Percentiles rank a stretch among this genome's conserved stretches.
These are phyloP conservation scores for Ophiostoma tasmaniense DNA, from an alignment of 2,329 filamentous ascomycete genomes.

Conservation along the genomic window DNA sequence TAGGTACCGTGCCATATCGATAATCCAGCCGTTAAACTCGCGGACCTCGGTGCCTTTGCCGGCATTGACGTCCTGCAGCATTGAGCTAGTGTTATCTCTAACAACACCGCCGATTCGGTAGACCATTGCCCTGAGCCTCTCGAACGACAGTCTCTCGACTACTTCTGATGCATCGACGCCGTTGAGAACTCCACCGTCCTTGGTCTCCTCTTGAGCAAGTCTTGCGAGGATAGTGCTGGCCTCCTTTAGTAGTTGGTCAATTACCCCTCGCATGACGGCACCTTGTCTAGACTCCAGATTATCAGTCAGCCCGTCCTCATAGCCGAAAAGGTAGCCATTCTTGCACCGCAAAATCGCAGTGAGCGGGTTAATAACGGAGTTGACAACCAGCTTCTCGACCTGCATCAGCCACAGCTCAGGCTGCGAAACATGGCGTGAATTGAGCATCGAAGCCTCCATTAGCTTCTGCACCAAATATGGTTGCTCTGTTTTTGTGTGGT, in stretches of 20 bases:
- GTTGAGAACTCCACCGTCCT: conserved; percentile 32
- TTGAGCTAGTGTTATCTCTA: conserved; percentile 48
- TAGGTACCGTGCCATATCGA: conserved; percentile 24
- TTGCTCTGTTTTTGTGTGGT: conserved; percentile 3
- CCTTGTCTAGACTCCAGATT: conserved; percentile 21
- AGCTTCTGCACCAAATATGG: conserved; percentile 38
- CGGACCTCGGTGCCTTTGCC: conserved; percentile 46
- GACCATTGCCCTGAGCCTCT: conserved; percentile 37
- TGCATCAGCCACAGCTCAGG: conserved; percentile 52
- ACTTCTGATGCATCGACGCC: no score
- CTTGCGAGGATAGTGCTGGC: conserved; percentile 62
- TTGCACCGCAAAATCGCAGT: conserved; percentile 67
- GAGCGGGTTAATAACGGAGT: conserved; percentile 75
- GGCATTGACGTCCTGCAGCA: conserved; percentile 50
- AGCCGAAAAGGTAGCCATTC: conserved; percentile 68
- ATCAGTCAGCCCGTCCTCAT: conserved; percentile 30
- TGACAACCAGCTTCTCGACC: conserved; percentile 78
- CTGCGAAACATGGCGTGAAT: conserved; percentile 32
- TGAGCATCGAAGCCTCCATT: conserved; percentile 35
- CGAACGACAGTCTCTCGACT: conserved; percentile 36
- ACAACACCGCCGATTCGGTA: conserved; percentile 41
- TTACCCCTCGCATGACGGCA: conserved; percentile 41
- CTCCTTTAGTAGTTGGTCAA: conserved; percentile 65
- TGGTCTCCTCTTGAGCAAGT: conserved; percentile 53
- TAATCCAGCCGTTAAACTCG: conserved; percentile 46